Conservation (phyloP, 2,329 filamentous ascomycete species). For the Clonostachys byssicola region DNA sequence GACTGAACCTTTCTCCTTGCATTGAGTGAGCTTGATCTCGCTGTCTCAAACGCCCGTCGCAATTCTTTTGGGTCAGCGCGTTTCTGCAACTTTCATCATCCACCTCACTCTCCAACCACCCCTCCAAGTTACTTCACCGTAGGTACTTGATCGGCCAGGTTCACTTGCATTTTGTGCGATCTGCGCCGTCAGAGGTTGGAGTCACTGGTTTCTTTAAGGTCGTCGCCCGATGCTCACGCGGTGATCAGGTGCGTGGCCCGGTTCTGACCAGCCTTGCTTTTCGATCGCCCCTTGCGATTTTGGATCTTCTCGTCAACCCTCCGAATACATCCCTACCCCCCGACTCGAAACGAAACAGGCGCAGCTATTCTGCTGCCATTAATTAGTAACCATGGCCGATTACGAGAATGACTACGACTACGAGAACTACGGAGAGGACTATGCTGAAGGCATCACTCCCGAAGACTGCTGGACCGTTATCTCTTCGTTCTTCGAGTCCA, state of each 20-base stretch:
- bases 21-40: background rate
- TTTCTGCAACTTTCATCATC: conserved; percentile 1
- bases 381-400: conserved; percentile 38
- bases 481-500: conserved; percentile 91
- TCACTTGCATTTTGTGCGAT: no score
- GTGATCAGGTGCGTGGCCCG: no score
- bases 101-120: background rate
- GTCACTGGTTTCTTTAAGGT: no score
- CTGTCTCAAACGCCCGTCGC: background rate
- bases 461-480: conserved; percentile 99
- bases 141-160: background rate
- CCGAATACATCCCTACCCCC: no score
- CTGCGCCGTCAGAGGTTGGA: no score
- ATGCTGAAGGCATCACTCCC: conserved; percentile 73
- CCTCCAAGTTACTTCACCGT: background rate
- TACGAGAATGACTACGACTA: conserved; percentile 60
- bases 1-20: background rate
- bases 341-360: no score
- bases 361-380: no score
- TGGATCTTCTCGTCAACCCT: no score
- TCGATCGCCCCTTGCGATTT: no score
- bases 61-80: conserved; percentile 2
- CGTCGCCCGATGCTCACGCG: no score
- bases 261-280: no score
- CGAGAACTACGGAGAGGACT: conserved; percentile 65